Conservation (phyloP, 106 monocot species). For the Allium fistulosum region DNA sequence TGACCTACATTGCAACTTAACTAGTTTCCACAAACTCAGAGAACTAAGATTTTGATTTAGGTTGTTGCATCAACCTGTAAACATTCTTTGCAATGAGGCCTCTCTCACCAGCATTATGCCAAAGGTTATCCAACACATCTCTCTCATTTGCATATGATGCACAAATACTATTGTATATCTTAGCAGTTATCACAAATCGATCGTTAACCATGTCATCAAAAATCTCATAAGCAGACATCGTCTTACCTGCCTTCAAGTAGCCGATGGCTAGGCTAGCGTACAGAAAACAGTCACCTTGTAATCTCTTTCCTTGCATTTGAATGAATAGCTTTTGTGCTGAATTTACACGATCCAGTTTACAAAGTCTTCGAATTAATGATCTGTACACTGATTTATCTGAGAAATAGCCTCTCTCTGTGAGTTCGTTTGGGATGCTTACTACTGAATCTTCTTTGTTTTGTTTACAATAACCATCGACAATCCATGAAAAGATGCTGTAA, state of each 20-base stretch:
- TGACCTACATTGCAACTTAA: no score
- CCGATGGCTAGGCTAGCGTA: constrained; percentile 53
- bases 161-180: constrained; percentile 56
- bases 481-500: constrained; percentile 84
- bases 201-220: constrained; percentile 62
- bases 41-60: background rate
- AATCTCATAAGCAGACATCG: constrained; percentile 33
- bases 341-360: constrained; percentile 59
- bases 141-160: constrained; percentile 50
- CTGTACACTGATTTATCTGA: constrained; percentile 78
- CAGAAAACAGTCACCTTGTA: constrained; percentile 50
- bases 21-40: no score
- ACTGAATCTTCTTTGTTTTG: constrained; percentile 67
- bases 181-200: constrained; percentile 43
- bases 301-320: constrained; percentile 53
- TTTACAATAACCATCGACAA: constrained; percentile 81
- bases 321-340: constrained; percentile 40
- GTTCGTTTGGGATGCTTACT: constrained; percentile 56
- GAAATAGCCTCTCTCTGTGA: constrained; percentile 44
- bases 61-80: constrained; percentile 37
- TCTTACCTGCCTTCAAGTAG: constrained; percentile 55
- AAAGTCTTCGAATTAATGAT: constrained; percentile 75
- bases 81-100: constrained; percentile 63
- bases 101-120: constrained; percentile 53
- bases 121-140: constrained; percentile 39